phyloP scores from a whole-genome alignment of 1,139 yeast species.

The Saccharomycopsis hybrid region DNA sequence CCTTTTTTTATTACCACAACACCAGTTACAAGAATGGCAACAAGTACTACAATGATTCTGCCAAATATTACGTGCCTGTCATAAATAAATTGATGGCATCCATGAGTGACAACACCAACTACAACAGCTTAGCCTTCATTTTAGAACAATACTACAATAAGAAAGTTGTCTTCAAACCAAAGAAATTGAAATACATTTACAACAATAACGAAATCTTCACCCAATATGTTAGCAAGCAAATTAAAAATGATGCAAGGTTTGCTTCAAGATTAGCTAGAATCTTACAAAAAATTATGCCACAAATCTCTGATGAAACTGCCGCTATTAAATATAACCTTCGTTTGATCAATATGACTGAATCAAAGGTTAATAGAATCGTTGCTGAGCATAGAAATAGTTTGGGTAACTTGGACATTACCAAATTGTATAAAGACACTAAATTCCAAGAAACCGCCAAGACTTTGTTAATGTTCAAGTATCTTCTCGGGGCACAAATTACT shows the following conservation, averaged over 20 bases:
- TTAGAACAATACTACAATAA: slow-evolving; percentile 15
- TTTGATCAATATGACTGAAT: slow-evolving; percentile 3
- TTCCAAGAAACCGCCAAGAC: slow-evolving; percentile 5
- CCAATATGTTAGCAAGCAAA: slow-evolving; percentile 9
- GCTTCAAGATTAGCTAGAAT: slow-evolving; percentile 6
- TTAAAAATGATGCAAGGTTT: slow-evolving; percentile 5
- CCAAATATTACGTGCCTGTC: slow-evolving; percentile 14
- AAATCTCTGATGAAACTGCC: slow-evolving; percentile 14
- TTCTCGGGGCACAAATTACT: slow-evolving; percentile 13
- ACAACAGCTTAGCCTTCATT: slow-evolving; percentile 7
- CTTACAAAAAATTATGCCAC: slow-evolving; percentile 11
- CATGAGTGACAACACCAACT: slow-evolving; percentile 5
- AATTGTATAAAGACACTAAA: slow-evolving; percentile 4
- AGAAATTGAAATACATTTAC: slow-evolving; percentile 14
- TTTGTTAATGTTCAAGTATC: slow-evolving; percentile 18
- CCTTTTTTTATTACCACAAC: slow-evolving; percentile 16
- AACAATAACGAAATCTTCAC: slow-evolving; percentile 14
- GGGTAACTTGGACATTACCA: slow-evolving; percentile 11
- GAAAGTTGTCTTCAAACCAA: slow-evolving; percentile 14
- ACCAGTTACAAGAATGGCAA: background rate
- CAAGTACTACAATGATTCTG: slow-evolving; percentile 11
- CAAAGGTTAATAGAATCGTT: slow-evolving; percentile 1
- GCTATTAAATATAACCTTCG: slow-evolving; percentile 15
- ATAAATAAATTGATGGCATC: slow-evolving; percentile 13
- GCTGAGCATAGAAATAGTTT: slow-evolving; percentile 5